Conservation (phyloP, 257 asterid species). For the Solanum chmielewskii region DNA sequence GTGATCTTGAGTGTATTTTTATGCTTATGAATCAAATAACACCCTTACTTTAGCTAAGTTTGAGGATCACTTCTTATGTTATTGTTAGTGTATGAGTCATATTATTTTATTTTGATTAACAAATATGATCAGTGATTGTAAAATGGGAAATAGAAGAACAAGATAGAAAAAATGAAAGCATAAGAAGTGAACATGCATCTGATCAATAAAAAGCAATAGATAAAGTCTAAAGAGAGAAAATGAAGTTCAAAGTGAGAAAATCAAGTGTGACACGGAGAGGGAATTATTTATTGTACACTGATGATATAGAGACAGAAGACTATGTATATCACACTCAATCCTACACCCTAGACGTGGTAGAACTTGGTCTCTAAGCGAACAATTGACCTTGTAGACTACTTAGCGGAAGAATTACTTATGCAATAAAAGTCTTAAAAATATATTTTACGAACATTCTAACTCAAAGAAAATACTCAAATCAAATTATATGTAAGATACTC, state of each 20-base stretch:
- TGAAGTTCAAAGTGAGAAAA: background rate
- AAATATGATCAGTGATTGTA: background rate
- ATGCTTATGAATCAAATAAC: background rate
- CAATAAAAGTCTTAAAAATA: too few species aligned
- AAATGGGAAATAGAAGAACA: background rate
- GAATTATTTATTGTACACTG: background rate
- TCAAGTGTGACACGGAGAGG: background rate
- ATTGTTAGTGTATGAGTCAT: background rate
- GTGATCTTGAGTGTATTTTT: background rate
- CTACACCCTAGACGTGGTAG: too few species aligned
- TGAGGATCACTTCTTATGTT: background rate
- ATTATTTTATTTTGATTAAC: too few species aligned
- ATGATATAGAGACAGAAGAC: background rate
- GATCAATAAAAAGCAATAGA: too few species aligned
- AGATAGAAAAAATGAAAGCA: background rate
- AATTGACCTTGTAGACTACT: too few species aligned
- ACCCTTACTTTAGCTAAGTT: background rate
- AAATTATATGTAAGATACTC: too few species aligned
- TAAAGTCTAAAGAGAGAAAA: background rate
- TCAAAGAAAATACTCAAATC: too few species aligned
- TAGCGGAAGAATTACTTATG: too few species aligned
- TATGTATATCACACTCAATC: too few species aligned
- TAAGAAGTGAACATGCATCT: background rate
- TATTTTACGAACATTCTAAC: too few species aligned
- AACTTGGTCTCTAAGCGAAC: too few species aligned